Conservation (phyloP, 2,329 filamentous ascomycete genomes). For the Zalaria sp. region DNA sequence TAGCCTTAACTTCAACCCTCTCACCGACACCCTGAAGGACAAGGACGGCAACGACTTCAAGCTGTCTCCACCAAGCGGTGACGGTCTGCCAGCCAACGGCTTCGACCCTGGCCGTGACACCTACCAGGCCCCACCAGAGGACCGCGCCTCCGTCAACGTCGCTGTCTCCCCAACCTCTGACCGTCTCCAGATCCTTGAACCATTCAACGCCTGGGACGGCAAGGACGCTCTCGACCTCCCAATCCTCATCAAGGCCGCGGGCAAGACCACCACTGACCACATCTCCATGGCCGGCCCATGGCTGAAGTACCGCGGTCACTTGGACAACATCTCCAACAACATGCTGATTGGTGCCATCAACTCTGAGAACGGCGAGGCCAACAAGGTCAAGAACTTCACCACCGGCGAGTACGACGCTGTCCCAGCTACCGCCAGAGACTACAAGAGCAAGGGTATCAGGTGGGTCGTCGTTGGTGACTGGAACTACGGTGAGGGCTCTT, state of each 20-base stretch:
- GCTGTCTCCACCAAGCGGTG: slow-evolving; percentile 65
- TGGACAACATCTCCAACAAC: slow-evolving; percentile 99
- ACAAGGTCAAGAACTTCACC: slow-evolving; percentile 89
- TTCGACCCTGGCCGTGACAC: slow-evolving; percentile 89
- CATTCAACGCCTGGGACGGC: slow-evolving; percentile 81
- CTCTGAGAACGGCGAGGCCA: slow-evolving; percentile 88
- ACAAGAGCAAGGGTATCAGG: slow-evolving; percentile 91
- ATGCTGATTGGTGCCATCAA: slow-evolving; percentile 98
- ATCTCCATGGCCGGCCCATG: slow-evolving; percentile 91
- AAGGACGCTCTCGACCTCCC: slow-evolving; percentile 75
- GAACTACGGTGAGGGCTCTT: slow-evolving; percentile 98
- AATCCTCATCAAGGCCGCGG: slow-evolving; percentile 90
- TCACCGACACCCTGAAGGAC: slow-evolving; percentile 83
- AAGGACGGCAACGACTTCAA: slow-evolving; percentile 94
- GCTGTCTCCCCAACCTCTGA: slow-evolving; percentile 79
- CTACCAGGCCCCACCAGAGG: slow-evolving; percentile 83
- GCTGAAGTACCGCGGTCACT: slow-evolving; percentile 97
- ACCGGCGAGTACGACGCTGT: slow-evolving; percentile 77
- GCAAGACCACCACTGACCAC: slow-evolving; percentile 95
- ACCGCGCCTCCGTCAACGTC: slow-evolving; percentile 60
- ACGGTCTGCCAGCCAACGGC: slow-evolving; percentile 64
- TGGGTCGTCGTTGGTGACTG: slow-evolving; percentile 99
- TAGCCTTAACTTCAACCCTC: slow-evolving; percentile 81
- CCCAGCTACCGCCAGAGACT: slow-evolving; percentile 87
- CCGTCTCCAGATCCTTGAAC: slow-evolving; percentile 81